phyloP scores from a whole-genome alignment of 2,329 filamentous ascomycete species.

The Fusarium miscanthi region DNA sequence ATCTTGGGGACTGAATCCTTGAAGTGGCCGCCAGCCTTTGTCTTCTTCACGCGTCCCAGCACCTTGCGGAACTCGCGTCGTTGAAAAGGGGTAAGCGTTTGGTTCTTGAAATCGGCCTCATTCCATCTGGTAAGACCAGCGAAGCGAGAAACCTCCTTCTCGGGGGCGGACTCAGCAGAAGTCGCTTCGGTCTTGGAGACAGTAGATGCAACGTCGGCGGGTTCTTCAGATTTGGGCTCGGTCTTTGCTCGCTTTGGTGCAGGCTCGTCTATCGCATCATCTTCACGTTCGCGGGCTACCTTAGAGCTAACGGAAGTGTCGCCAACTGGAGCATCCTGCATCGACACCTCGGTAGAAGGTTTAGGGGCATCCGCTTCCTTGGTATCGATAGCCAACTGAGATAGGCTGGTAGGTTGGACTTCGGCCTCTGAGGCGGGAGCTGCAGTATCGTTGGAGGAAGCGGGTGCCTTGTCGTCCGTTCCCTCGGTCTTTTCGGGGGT shows the following conservation, averaged over 20 bases:
- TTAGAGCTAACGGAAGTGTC: conserved; percentile 61
- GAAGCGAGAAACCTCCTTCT: conserved; percentile 41
- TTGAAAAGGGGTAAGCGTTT: conserved; percentile 68
- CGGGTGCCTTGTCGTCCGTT: conserved; percentile 18
- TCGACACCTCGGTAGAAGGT: conserved; percentile 58
- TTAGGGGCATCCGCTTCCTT: conserved; percentile 46
- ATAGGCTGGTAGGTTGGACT: conserved; percentile 52
- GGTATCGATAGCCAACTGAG: conserved; percentile 53
- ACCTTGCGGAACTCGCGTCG: conserved; percentile 72
- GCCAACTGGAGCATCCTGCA: conserved; percentile 59
- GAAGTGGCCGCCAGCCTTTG: conserved; percentile 82
- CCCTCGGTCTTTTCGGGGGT: conserved; percentile 29
- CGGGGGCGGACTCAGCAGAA: conserved; percentile 39
- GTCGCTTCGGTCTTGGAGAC: conserved; percentile 28
- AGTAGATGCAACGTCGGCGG: conserved; percentile 11
- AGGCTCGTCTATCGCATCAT: conserved; percentile 73
- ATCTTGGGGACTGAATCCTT: conserved; percentile 80
- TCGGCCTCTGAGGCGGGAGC: conserved; percentile 50
- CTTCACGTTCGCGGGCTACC: conserved; percentile 79
- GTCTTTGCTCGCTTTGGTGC: conserved; percentile 85
- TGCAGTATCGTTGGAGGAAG: conserved; percentile 34
- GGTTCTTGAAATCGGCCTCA: conserved; percentile 57
- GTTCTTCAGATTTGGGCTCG: conserved; percentile 62
- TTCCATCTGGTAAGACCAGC: conserved; percentile 53
- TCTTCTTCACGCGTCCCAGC: conserved; percentile 84